Evolutionary conservation across 495 filamentous ascomycete genomes (phyloP).

Genomic region (Jackrogersella multiformis): DNA sequence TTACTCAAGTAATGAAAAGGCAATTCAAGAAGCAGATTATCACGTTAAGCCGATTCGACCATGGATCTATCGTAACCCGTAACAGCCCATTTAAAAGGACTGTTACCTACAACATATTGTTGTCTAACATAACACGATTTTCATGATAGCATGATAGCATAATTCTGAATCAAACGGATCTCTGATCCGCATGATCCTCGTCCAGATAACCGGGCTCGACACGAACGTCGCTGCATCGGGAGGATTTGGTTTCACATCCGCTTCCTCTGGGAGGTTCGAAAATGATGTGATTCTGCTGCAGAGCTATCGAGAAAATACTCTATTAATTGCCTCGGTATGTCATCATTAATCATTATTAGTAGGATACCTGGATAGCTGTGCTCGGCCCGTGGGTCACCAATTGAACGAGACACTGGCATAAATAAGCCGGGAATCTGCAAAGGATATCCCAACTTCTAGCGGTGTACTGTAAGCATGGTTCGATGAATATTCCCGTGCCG

Average conservation of each 20-base stretch:
- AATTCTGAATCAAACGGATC: constrained; percentile 9
- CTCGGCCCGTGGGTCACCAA: constrained; percentile 8
- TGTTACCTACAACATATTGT: not conserved
- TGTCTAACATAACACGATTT: constrained; percentile 20
- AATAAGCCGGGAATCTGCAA: not conserved
- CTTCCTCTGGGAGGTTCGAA: constrained; percentile 18
- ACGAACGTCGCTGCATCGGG: constrained; percentile 23
- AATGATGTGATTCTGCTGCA: constrained; percentile 22
- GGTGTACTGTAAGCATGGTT: constrained; percentile 10
- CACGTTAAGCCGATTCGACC: constrained; percentile 9
- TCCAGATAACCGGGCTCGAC: constrained; percentile 16
- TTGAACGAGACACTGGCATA: not conserved
- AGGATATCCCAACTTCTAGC: constrained; percentile 9
- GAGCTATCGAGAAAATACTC: constrained; percentile 8
- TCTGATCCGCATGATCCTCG: not conserved
- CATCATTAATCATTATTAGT: constrained; percentile 6
- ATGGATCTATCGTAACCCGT: constrained; percentile 14
- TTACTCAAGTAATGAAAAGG: not conserved
- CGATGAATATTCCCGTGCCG: constrained; percentile 7
- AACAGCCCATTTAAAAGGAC: not conserved
- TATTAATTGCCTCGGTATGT: constrained; percentile 11
- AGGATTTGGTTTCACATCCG: constrained; percentile 32
- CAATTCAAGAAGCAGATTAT: constrained; percentile 14
- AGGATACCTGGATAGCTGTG: not conserved
- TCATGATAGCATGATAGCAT: not conserved